Evolutionary conservation across 2,329 filamentous ascomycete genomes (phyloP), one percentile per base, ranked within the genome.

Genomic region (Talaromyces islandicus): DNA sequence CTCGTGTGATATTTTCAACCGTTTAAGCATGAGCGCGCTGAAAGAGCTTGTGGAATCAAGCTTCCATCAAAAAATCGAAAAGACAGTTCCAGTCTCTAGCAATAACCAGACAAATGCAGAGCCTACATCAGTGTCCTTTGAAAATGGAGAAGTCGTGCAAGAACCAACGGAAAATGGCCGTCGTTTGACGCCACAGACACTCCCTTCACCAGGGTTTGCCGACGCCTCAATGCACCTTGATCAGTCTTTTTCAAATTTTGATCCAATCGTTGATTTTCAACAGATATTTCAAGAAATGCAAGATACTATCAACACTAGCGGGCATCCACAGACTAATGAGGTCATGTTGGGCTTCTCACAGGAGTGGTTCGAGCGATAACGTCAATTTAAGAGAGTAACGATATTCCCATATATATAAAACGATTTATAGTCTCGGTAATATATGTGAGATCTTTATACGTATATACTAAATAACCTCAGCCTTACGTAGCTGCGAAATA

Each of bases 401-500:
- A 6, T 54, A 30, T 35, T 24, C 6, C 17, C 25, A 6, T 54
- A 54, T 32, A 25, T 32, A 21, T 19, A 17, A 12, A 43, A 56
- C 5, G 14, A 56, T 38, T 17, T 5, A 30, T 2, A 29, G n/a
- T 43, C 19, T n/a, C 30, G 35, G 29, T n/a, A 12, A 14, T 12
- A n/a, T n/a, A n/a, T n/a, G n/a, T n/a, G 1, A 21, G 12, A 25
- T 24, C 17, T 46, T 24, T 14, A n/a, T n/a, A n/a, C 17, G 35
- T 38, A 38, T 56, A 24, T 24, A 21, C 17, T 56, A 56, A 25
- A 56, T 29, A 38, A 58, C 56, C 32, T 61, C 64, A n/a, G 65
- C 64, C 35, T 59, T 58, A 53, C 66, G 66, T 61, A 70, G 56
- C 41, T 63, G 55, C 5, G 54, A 51, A 7, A 68, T 61, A 24